Evolutionary conservation across 148 eudicot species (phyloP), one percentile per base, ranked within the genome.

Genomic region (Diospyros kaki): DNA sequence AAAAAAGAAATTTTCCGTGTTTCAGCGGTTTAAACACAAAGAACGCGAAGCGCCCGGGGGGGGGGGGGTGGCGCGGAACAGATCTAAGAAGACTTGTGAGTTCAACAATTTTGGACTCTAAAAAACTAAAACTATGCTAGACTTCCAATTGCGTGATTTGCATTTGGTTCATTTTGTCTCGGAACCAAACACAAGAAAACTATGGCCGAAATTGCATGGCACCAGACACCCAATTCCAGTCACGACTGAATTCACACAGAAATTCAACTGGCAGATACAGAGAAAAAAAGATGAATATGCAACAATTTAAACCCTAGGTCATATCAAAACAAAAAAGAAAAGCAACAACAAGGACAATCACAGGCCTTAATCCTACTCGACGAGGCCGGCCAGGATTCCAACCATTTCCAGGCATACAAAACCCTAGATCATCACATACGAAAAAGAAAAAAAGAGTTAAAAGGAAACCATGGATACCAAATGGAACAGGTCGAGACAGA

Each of bases 271-370:
- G 44, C 66, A 11, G 46, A 64, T 0, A 28, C 1, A n/a, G 44
- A n/a, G 3, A 4, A 6, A 52, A 18, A 51, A 8, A 42, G 4
- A 6, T 7, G 1, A 3, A 71, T 3, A 44, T 2, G 28, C 45
- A 52, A 39, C 46, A 50, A 63, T 62, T 5, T 9, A 60, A 58
- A 59, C 48, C 65, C 75, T 59, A 59, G 43, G 59, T 58, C 52
- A 72, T 42, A 45, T 17, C 1, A 60, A 53, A 28, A 28, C 28
- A 0, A 28, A 28, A 28, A 28, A 28, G 0, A 0, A 28, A 28
- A 28, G n/a, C n/a, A 28, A 0, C 28, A 28, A 28, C 28, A 28
- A 28, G 28, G 28, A 28, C 28, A 28, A 28, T 28, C 28, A 28
- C 28, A 28, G 0, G 28, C 28, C 28, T 28, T 28, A 28, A 28